Base-by-base conservation (phyloP, 1,284 basidiomycete genomes). In the Trametes hirsuta region DNA sequence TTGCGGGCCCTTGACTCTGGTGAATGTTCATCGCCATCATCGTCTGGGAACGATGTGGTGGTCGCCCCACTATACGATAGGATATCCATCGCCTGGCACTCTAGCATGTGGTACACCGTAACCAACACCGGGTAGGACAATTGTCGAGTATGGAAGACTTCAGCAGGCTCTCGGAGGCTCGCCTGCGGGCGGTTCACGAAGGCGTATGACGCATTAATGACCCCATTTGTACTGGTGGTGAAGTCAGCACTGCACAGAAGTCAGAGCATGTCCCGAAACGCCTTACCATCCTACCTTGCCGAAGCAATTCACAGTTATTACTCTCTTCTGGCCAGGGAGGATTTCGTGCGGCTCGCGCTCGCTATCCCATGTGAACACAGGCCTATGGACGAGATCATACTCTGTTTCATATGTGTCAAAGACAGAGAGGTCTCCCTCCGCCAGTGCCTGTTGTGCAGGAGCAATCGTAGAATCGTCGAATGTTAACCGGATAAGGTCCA, bases 351-450 rank as follows among this genome's bases (percentile, higher is more conserved):
- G 66, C 25, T 84, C 81, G 18, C 81, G 81, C 45, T 82, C 74
- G 24, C 70, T 76, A 37, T 86, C 80, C 92, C 93, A 95, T 0
- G 84, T 83, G 72, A 99, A 94, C 0, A 93, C 88, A 0, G 93
- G 94, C 36, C 83, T 81, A 57, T 92, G 83, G 35, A 93, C 78
- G 36, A 94, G 81, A 61, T 91, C 90, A 69, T 90, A 88, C 71
- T 98, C 95, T 2, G 94, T 87, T 76, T 98, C 96, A 74, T 98
- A 95, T 0, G 88, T 89, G 53, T 97, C 92, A 64, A 90, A 91
- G 2, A 94, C 87, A 0, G 88, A 84, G 9, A 97, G 75, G 25
- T 91, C 86, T 18, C 91, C 91, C 50, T 96, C 94, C 0, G 85
- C 79, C 6, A 98, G 79, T 3, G 88, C 83, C 61, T 87, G 84